Evolutionary conservation across 768 basidiomycete species (phyloP).

Genomic region (Thelephora ganbajun): DNA sequence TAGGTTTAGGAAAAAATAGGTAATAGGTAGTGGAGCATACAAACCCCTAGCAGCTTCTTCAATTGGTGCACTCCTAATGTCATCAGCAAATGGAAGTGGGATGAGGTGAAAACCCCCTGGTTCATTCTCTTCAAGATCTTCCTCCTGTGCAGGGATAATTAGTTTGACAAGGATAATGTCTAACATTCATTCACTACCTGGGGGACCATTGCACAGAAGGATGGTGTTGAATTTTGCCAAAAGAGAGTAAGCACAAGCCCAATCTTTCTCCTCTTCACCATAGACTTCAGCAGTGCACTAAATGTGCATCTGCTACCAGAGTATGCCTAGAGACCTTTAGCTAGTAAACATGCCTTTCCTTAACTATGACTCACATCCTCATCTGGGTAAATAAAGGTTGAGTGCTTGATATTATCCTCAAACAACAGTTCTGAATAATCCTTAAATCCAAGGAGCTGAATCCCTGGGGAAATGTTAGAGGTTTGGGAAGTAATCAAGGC

Average conservation of each 20-base stretch:
- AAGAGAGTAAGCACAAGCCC: conserved; percentile 62
- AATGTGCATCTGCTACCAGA: conserved; percentile 91
- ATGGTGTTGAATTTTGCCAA: conserved; percentile 58
- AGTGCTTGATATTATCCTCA: conserved; percentile 88
- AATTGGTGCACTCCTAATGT: conserved; percentile 70
- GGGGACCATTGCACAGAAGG: conserved; percentile 76
- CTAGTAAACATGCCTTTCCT: background rate
- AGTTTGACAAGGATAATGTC: conserved; percentile 1
- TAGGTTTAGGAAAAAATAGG: background rate
- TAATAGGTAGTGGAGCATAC: conserved; percentile 6
- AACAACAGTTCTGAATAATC: conserved; percentile 51
- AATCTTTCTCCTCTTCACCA: conserved; percentile 70
- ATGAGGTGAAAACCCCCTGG: conserved; percentile 91
- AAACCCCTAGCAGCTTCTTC: conserved; percentile 51
- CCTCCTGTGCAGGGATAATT: conserved; percentile 32
- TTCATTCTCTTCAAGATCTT: conserved; percentile 54
- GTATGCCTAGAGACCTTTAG: conserved; percentile 36
- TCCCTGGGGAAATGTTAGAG: conserved; percentile 28
- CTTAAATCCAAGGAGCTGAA: conserved; percentile 92
- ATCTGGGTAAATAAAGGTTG: conserved; percentile 83
- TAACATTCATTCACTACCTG: conserved; percentile 37
- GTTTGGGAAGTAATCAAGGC: background rate
- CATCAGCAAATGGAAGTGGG: conserved; percentile 89
- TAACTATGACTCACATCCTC: conserved; percentile 46
- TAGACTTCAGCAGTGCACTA: conserved; percentile 70